These are phyloP conservation scores for Spergularia marina DNA, from an alignment of 148 eudicot species.

Conservation along the genomic window DNA sequence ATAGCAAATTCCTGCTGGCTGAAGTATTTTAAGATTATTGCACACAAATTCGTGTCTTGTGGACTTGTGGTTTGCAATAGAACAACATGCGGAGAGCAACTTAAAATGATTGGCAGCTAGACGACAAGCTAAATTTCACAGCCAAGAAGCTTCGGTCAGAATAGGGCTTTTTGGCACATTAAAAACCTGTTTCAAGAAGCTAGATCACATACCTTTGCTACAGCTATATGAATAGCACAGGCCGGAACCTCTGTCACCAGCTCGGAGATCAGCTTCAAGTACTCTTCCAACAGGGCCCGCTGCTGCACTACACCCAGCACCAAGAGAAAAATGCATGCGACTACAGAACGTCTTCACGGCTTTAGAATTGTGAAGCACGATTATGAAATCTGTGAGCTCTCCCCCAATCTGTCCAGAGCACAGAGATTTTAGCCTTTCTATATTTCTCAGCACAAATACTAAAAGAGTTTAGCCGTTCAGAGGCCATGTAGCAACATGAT, in stretches of 20 bases:
- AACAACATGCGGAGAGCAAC: no score
- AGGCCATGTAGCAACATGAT: not conserved
- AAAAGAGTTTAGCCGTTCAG: not conserved
- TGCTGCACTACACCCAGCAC: constrained; percentile 99
- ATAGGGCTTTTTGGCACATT: not conserved
- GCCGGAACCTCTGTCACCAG: constrained; percentile 98
- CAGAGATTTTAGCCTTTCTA: not conserved
- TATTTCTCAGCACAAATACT: not conserved
- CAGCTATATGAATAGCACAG: constrained; percentile 97
- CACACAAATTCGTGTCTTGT: no score
- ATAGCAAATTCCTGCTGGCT: no score
- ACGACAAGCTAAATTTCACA: not conserved
- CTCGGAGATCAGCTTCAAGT: constrained; percentile 93
- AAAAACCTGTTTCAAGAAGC: constrained; percentile 4
- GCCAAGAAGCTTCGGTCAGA: constrained; percentile 1
- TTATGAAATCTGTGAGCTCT: constrained; percentile 95
- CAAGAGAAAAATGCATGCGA: constrained; percentile 96
- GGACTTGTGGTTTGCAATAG: no score
- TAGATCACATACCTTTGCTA: constrained; percentile 73
- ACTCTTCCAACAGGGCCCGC: constrained; percentile 98
- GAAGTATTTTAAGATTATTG: no score
- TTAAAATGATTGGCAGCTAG: not conserved
- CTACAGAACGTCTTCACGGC: constrained; percentile 97
- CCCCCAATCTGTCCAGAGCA: constrained; percentile 65
- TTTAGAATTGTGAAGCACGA: constrained; percentile 84